Evolutionary conservation across 75 land plant species (phyloP), one percentile per base, ranked within the genome.

Genomic region (Pseudotsuga menziesii): DNA sequence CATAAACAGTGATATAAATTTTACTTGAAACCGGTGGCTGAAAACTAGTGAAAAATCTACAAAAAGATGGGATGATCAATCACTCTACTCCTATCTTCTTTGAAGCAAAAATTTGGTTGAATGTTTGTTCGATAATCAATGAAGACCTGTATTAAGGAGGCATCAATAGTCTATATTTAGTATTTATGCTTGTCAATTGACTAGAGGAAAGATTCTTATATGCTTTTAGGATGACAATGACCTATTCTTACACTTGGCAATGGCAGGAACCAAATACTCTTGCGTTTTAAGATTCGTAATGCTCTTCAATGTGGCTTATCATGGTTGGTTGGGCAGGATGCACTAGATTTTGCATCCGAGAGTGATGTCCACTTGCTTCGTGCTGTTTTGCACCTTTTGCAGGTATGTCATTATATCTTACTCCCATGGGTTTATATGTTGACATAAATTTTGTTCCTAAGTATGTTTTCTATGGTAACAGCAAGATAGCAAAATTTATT

Each of bases 191-290:
- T 44, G 7, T 44, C 48, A 44, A 44, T 44, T 44, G 48, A 6
- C 73, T 22, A 26, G 12, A 27, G 19, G 6, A 16, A n/a, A 5
- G 16, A 27, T 27, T 71, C 22, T 27, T 71, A 26, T 27, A 26
- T 6, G 73, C 6, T 29, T 71, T 27, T 22, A 19, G 36, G 20
- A 27, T 71, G 73, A 17, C 29, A 29, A 36, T 71, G 22, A 29
- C 7, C 36, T 36, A 57, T 3, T 56, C 58, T 39, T 32, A 75
- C 13, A 12, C 35, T 16, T 78, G 48, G 57, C 44, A 74, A 60
- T 56, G 54, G 5, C 69, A 80, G 81, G 81, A 80, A 77, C 60
- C 81, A 80, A 56, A 77, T 80, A 41, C 57, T 80, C 52, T 70
- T 80, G 11, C 56, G 77, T 41, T 80, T 76, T 62, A 77, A 67